These are phyloP conservation scores for Olyra latifolia DNA, from an alignment of 176 grass and related monocot species.

Conservation along the genomic window DNA sequence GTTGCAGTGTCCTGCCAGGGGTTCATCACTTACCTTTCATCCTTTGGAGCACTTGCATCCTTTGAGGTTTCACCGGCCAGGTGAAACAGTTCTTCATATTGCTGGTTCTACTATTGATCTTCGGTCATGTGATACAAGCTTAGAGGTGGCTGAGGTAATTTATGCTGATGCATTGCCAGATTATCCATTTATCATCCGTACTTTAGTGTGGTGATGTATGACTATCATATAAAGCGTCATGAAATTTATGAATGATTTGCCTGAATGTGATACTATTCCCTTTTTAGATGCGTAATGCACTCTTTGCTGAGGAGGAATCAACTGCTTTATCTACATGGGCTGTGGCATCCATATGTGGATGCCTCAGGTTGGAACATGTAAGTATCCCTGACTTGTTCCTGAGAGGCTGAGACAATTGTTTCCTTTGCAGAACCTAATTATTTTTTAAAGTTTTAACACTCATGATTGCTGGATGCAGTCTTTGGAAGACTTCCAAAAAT, in stretches of 20 bases:
- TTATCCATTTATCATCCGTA: constrained; percentile 17
- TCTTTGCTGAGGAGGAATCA: constrained; percentile 94
- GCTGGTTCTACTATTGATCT: constrained; percentile 90
- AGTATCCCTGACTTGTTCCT: constrained; percentile 27
- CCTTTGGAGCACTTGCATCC: constrained; percentile 94
- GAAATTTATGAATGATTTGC: constrained; percentile 31
- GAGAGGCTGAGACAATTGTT: constrained; percentile 3
- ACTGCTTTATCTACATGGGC: constrained; percentile 95
- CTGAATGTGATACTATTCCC: constrained; percentile 7
- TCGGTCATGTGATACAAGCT: constrained; percentile 73
- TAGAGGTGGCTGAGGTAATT: constrained; percentile 86
- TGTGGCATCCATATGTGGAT: constrained; percentile 88
- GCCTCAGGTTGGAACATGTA: constrained; percentile 96
- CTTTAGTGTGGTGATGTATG: background rate
- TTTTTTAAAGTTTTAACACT: constrained; percentile 11
- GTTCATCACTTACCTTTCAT: constrained; percentile 82
- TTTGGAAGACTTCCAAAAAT: constrained; percentile 26
- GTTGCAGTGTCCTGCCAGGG: constrained; percentile 77
- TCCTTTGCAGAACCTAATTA: constrained; percentile 16
- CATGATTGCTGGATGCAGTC: background rate
- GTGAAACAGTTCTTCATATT: constrained; percentile 95
- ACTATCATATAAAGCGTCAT: background rate
- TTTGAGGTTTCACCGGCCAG: constrained; percentile 85
- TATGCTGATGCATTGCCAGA: constrained; percentile 13
- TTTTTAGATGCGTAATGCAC: constrained; percentile 77